Percentiles rank a stretch among this genome's conserved stretches.
phyloP scores from a whole-genome alignment of 768 basidiomycete species.

The Pisolithus orientalis region DNA sequence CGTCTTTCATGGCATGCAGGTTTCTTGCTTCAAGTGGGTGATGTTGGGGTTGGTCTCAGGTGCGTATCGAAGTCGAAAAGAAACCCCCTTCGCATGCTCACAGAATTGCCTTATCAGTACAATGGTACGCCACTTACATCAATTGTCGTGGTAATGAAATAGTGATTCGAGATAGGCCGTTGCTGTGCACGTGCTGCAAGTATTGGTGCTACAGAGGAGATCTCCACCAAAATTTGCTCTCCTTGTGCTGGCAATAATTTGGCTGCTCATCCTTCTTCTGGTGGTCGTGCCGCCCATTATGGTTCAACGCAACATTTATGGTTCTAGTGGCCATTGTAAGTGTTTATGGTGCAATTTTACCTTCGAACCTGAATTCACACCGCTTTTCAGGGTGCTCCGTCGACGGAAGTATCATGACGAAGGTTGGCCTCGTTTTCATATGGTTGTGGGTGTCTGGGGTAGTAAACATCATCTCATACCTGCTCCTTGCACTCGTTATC shows the following conservation, averaged over 20 bases:
- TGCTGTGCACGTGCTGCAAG: too few species aligned
- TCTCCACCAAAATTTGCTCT: too few species aligned
- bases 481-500: constrained; percentile 10
- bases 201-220: too few species aligned
- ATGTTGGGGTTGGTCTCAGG: constrained; percentile 36
- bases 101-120: constrained; percentile 9
- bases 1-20: constrained; percentile 13
- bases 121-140: constrained; percentile 4
- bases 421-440: constrained; percentile 33
- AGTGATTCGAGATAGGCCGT: too few species aligned
- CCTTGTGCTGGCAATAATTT: too few species aligned
- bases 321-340: constrained; percentile 31
- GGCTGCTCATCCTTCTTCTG: too few species aligned
- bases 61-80: constrained; percentile 10
- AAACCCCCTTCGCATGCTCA: neutral
- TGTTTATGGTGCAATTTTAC: neutral
- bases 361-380: neutral
- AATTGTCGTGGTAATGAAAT: too few species aligned
- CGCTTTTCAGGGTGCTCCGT: constrained; percentile 47
- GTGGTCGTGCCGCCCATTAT: too few species aligned
- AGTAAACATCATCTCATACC: too few species aligned
- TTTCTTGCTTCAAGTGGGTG: constrained; percentile 32
- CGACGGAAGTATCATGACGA: constrained; percentile 26
- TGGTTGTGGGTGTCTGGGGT: too few species aligned
- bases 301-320: too few species aligned